Evolutionary conservation across 2,329 filamentous ascomycete species (phyloP).

Genomic region (Ophiostoma fasciatum): DNA sequence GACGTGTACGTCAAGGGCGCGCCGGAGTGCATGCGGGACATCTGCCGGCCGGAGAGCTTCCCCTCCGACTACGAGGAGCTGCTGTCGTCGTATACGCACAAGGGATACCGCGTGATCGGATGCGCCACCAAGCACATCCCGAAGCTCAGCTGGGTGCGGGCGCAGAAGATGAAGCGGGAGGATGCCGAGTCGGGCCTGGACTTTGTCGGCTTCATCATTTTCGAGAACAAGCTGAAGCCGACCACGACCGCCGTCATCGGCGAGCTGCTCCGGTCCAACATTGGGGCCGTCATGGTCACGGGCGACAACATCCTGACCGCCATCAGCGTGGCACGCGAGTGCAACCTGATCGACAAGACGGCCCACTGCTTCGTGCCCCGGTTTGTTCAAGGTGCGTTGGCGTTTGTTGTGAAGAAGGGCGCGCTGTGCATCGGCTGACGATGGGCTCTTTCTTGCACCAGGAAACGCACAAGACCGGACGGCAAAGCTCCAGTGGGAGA

Average conservation of each 20-base stretch:
- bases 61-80: constrained; percentile 83
- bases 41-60: constrained; percentile 72
- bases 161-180: constrained; percentile 79
- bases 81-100: constrained; percentile 80
- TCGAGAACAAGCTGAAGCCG: constrained; percentile 95
- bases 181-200: constrained; percentile 74
- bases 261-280: constrained; percentile 69
- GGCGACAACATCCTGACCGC: constrained; percentile 96
- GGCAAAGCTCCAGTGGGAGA: constrained; percentile 74
- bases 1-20: constrained; percentile 93
- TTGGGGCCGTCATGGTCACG: constrained; percentile 89
- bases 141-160: constrained; percentile 84
- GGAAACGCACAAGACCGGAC: constrained; percentile 60
- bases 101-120: constrained; percentile 91
- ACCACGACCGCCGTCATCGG: constrained; percentile 68
- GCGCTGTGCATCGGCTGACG: no score
- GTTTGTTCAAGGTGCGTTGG: constrained; percentile 52
- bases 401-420: no score
- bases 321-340: constrained; percentile 88
- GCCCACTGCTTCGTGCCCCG: constrained; percentile 88
- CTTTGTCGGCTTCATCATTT: constrained; percentile 93
- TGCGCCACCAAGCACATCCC: constrained; percentile 81
- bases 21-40: constrained; percentile 90
- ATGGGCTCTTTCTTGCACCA: no score
- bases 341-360: constrained; percentile 61